phyloP scores from a whole-genome alignment of 345 rosid species.

The Cardamine resedifolia region DNA sequence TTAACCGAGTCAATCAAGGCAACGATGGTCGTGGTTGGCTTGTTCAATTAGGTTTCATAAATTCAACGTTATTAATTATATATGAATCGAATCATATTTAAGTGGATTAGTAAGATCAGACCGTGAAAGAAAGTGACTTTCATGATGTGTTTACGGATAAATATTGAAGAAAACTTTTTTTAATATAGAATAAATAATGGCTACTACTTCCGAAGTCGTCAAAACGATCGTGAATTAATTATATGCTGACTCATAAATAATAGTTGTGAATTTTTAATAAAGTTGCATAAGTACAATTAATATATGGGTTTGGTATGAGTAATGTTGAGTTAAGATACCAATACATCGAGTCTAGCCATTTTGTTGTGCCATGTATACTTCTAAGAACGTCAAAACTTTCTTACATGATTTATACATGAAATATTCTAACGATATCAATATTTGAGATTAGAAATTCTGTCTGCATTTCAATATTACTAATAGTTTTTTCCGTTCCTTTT shows the following conservation, averaged over 20 bases:
- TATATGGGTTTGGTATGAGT: neutral
- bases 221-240: slow-evolving; percentile 7
- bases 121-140: slow-evolving; percentile 38
- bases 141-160: slow-evolving; percentile 29
- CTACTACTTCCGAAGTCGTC: slow-evolving; percentile 29
- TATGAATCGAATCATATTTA: neutral
- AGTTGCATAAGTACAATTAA: neutral
- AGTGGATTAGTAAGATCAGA: slow-evolving; percentile 16
- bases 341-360: slow-evolving; percentile 10
- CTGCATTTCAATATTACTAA: neutral
- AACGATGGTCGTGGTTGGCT: slow-evolving; percentile 40
- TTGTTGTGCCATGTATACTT: neutral
- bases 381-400: neutral
- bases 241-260: slow-evolving; percentile 7
- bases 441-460: neutral
- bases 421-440: neutral
- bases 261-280: neutral
- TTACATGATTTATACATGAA: neutral
- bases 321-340: slow-evolving; percentile 3
- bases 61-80: slow-evolving; percentile 25
- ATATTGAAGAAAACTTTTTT: neutral
- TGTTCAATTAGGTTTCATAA: slow-evolving; percentile 19
- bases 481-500: neutral
- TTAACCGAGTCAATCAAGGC: slow-evolving; percentile 34
- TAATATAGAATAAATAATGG: neutral